A percentile compares a stretch with the other conserved stretches of the same genome.
phyloP scores from a whole-genome alignment of 257 asterid genomes.

The Penstemon eatonii region DNA sequence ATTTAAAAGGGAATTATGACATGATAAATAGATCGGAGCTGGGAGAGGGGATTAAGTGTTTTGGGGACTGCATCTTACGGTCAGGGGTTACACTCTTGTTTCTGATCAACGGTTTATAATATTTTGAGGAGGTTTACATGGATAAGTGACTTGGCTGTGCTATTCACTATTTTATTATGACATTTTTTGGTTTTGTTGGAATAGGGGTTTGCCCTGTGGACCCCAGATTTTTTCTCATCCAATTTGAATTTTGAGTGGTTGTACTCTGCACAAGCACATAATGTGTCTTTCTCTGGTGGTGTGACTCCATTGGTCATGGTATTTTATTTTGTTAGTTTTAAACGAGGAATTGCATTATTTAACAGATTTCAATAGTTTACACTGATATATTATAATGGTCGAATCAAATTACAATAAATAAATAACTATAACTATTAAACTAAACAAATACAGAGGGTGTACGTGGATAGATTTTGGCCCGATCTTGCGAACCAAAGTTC shows the following conservation, averaged over 20 bases:
- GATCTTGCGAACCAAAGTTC: too few species aligned
- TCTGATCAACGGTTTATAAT: constrained; percentile 35
- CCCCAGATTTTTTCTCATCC: constrained; percentile 5
- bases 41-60: constrained; percentile 18
- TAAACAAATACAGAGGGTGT: too few species aligned
- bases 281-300: not conserved
- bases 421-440: too few species aligned
- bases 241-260: constrained; percentile 10
- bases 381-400: too few species aligned
- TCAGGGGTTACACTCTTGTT: constrained; percentile 30
- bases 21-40: constrained; percentile 28
- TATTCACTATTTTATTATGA: constrained; percentile 25
- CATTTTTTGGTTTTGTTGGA: not conserved
- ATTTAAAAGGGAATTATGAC: constrained; percentile 47
- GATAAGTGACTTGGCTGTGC: constrained; percentile 54
- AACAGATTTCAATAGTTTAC: too few species aligned
- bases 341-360: too few species aligned
- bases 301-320: constrained; percentile 5
- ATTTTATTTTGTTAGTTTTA: too few species aligned
- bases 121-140: not conserved
- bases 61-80: constrained; percentile 53
- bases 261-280: constrained; percentile 1
- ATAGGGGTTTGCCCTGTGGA: constrained; percentile 18
- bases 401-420: too few species aligned
- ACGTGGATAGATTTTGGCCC: too few species aligned